phyloP scores from a whole-genome alignment of 768 basidiomycete species.

The Xerocomellus amylosporus region DNA sequence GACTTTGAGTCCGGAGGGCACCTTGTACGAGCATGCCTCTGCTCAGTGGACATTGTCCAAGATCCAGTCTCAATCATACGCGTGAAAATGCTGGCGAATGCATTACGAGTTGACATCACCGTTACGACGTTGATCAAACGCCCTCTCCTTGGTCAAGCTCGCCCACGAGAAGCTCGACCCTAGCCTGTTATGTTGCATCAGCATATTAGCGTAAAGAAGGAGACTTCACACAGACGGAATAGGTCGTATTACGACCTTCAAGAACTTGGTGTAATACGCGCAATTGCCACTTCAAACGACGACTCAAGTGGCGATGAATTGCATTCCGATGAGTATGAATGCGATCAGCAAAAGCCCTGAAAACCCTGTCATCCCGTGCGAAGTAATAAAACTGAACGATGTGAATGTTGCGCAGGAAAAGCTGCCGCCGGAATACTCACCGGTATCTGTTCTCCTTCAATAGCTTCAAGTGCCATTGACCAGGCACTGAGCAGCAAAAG shows the following conservation, averaged over 20 bases:
- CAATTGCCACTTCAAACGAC: slow-evolving; percentile 70
- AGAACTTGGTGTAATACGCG: slow-evolving; percentile 58
- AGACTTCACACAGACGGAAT: slow-evolving; percentile 47
- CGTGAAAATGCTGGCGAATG: neutral
- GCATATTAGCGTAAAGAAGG: neutral
- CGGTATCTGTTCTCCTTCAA: slow-evolving; percentile 68
- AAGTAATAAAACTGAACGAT: slow-evolving; percentile 71
- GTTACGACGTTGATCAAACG: slow-evolving; percentile 31
- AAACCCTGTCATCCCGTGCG: slow-evolving; percentile 87
- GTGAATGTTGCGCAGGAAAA: neutral
- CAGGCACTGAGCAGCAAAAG: slow-evolving; percentile 80
- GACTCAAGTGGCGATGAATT: slow-evolving; percentile 48
- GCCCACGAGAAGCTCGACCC: slow-evolving; percentile 58
- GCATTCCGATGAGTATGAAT: slow-evolving; percentile 37
- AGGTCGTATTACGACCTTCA: slow-evolving; percentile 64
- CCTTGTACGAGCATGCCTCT: slow-evolving; percentile 65
- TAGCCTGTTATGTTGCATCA: slow-evolving; percentile 40
- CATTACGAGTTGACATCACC: neutral
- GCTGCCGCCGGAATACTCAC: slow-evolving; percentile 41
- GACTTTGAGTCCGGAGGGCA: slow-evolving; percentile 63
- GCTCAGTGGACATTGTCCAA: neutral
- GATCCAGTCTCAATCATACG: neutral
- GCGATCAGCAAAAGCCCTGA: slow-evolving; percentile 59
- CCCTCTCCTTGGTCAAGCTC: slow-evolving; percentile 66
- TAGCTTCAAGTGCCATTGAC: slow-evolving; percentile 57